Percentiles rank a stretch among this genome's conserved stretches.
These are phyloP conservation scores for Tetrahymena thermophila DNA, from an alignment of 73 alveolate species.

Conservation along the genomic window DNA sequence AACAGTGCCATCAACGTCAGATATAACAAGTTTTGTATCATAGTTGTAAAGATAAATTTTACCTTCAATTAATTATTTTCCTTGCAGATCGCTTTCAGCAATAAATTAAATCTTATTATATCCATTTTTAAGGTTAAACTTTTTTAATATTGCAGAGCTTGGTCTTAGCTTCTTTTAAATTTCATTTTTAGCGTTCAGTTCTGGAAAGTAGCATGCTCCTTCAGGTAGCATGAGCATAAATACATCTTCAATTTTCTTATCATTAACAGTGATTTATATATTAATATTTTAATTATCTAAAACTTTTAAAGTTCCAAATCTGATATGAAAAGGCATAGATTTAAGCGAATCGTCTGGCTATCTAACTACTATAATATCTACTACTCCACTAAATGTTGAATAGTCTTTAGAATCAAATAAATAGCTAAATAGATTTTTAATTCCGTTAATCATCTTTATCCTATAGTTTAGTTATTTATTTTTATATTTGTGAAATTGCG, in stretches of 20 bases:
- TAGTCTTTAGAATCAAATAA: not conserved
- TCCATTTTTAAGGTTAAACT: constrained; percentile 64
- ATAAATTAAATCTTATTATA: constrained; percentile 71
- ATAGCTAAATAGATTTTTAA: not conserved
- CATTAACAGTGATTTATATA: not conserved
- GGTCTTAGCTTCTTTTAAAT: constrained; percentile 48
- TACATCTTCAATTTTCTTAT: not conserved
- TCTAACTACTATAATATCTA: constrained; percentile 82
- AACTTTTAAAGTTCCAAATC: constrained; percentile 83
- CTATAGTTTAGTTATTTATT: not conserved
- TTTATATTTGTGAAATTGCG: not conserved
- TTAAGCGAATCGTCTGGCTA: constrained; percentile 67
- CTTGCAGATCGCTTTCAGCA: constrained; percentile 43
- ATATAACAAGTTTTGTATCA: constrained; percentile 69
- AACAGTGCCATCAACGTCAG: constrained; percentile 97
- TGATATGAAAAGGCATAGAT: constrained; percentile 78
- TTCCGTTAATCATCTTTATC: not conserved
- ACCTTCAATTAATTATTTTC: constrained; percentile 57
- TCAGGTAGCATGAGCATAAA: not conserved
- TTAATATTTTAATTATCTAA: constrained; percentile 12
- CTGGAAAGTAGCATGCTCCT: not conserved
- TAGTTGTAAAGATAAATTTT: constrained; percentile 78
- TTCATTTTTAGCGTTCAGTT: not conserved
- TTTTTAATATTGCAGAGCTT: constrained; percentile 62
- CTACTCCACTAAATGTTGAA: constrained; percentile 62